phyloP scores from a whole-genome alignment of 2,329 filamentous ascomycete species.

The Pseudogymnoascus pannorum region DNA sequence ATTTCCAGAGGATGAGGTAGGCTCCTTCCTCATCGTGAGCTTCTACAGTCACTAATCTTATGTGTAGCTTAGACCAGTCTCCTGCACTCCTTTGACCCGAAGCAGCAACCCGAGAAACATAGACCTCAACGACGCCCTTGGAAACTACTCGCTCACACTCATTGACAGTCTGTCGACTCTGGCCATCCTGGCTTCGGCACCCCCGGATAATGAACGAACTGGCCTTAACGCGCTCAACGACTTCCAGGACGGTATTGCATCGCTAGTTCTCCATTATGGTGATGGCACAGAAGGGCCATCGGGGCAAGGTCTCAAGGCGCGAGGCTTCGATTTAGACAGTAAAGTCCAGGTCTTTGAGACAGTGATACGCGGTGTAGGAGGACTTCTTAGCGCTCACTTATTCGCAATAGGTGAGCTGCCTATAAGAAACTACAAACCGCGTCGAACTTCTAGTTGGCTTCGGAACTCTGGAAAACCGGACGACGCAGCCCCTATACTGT shows the following conservation, averaged over 20 bases:
- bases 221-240: constrained; percentile 57
- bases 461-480: constrained; percentile 29
- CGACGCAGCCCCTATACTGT: constrained; percentile 53
- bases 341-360: constrained; percentile 99
- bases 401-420: constrained; percentile 89
- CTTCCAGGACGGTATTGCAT: constrained; percentile 73
- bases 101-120: constrained; percentile 76
- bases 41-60: not conserved
- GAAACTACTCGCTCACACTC: constrained; percentile 92
- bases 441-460: constrained; percentile 12
- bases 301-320: constrained; percentile 63
- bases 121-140: constrained; percentile 88
- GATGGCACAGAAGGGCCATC: constrained; percentile 65
- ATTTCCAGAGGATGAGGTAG: constrained; percentile 87
- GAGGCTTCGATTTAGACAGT: constrained; percentile 89
- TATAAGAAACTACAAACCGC: constrained; percentile 67
- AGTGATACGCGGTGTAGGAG: constrained; percentile 86
- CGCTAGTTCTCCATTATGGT: constrained; percentile 76
- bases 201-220: constrained; percentile 44
- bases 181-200: constrained; percentile 78
- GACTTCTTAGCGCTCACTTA: constrained; percentile 83
- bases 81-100: constrained; percentile 76
- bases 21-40: constrained; percentile 9
- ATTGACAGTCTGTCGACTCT: constrained; percentile 94
- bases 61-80: constrained; percentile 68